These are phyloP conservation scores for Colletotrichum limetticola DNA, from an alignment of 2,329 filamentous ascomycete species.

Conservation along the genomic window DNA sequence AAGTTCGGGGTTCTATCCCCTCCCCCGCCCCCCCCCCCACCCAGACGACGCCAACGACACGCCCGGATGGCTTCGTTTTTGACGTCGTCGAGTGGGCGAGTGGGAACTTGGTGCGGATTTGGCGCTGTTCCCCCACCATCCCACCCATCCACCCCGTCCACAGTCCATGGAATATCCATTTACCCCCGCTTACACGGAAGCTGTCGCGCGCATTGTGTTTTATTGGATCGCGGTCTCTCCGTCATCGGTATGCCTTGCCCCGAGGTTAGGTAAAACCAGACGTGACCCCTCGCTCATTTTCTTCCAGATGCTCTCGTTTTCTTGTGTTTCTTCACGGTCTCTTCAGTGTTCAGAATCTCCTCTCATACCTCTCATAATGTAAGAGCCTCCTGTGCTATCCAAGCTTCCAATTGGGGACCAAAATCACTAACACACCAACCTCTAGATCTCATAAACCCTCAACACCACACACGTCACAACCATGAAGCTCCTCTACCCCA, in stretches of 20 bases:
- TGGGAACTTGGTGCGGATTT: not conserved
- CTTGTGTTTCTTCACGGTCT: not conserved
- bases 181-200: not conserved
- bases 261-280: conserved; percentile 17
- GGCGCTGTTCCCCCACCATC: conserved; percentile 15
- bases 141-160: not conserved
- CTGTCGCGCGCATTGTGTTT: not conserved
- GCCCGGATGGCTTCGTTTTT: not conserved
- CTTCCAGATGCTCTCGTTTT: not conserved
- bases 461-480: conserved; percentile 31
- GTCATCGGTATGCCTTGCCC: conserved; percentile 25
- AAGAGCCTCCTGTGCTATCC: not conserved
- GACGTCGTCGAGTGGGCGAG: not conserved
- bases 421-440: not conserved
- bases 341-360: not conserved
- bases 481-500: conserved; percentile 76
- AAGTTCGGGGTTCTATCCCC: too few species aligned
- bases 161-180: not conserved
- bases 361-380: not conserved
- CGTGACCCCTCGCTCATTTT: conserved; percentile 11
- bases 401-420: too few species aligned
- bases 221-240: conserved; percentile 13
- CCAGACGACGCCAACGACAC: not conserved
- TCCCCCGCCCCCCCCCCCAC: conserved; percentile 17
- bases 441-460: not conserved